Evolutionary conservation across 768 basidiomycete species (phyloP).

Genomic region (Chalciporus pseudorubinellus): DNA sequence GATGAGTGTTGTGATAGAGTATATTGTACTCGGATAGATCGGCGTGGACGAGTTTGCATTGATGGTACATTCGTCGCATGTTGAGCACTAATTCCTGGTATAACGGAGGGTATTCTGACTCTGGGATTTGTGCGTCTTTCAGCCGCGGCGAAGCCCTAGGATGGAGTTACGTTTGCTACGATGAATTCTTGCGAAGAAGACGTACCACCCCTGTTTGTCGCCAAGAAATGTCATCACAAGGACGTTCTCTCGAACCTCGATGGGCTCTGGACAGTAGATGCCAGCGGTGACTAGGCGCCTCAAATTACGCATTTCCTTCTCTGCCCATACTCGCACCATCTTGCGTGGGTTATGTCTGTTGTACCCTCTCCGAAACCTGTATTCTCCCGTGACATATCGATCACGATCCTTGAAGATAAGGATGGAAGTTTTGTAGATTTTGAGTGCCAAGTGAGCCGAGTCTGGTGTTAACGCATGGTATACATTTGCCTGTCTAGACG

Average conservation of each 20-base stretch:
- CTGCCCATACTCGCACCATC: constrained; percentile 98
- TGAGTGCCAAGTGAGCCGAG: constrained; percentile 75
- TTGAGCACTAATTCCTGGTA: constrained; percentile 80
- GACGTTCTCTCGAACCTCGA: constrained; percentile 95
- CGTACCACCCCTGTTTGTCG: constrained; percentile 75
- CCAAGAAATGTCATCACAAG: constrained; percentile 95
- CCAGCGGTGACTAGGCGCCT: constrained; percentile 81
- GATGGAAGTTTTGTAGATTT: constrained; percentile 98
- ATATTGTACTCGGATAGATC: constrained; percentile 99
- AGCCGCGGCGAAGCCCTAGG: constrained; percentile 87
- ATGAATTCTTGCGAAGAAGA: constrained; percentile 13
- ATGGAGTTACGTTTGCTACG: constrained; percentile 2
- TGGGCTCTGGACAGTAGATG: constrained; percentile 80
- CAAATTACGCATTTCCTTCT: constrained; percentile 98
- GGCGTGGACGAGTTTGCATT: constrained; percentile 93
- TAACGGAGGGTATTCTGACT: constrained; percentile 50
- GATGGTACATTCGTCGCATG: constrained; percentile 82
- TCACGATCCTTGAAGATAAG: constrained; percentile 97
- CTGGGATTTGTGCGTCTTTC: constrained; percentile 76
- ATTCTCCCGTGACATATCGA: constrained; percentile 93
- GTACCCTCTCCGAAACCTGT: constrained; percentile 91
- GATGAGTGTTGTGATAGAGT: constrained; percentile 75
- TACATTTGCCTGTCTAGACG: constrained; percentile 77
- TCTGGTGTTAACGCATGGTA: constrained; percentile 78
- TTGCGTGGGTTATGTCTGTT: constrained; percentile 91